Evolutionary conservation across 108 stramenopile genomes (phyloP), one percentile per base, ranked within the genome.

Genomic region (Cafeteria roenbergensis): DNA sequence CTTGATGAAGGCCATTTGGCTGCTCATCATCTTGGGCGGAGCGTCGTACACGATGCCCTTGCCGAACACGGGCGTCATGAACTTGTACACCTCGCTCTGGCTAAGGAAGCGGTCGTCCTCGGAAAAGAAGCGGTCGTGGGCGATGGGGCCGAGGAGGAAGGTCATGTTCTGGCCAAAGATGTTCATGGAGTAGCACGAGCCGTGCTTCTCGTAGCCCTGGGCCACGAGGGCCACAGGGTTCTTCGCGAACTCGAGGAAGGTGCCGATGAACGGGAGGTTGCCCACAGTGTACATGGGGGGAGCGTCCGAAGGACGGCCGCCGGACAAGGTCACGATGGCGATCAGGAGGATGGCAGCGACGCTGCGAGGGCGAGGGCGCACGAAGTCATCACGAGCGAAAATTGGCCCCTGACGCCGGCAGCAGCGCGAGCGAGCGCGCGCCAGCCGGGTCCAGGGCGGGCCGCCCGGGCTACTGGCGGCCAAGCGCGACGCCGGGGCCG

Each of bases 31-130:
- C 77, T 85, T 88, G 33, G 86, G 88, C 68, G 89, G 75, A 3
- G 93, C 90, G 73, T 94, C 91, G 82, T 99, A 96, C 60, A 99
- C 94, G 26, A 92, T 82, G 57, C 80, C 87, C 2, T 81, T 74
- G 31, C 97, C 97, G 75, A 99, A 99, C 66, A 99, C 92, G 32
- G 94, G 89, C 68, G 82, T 88, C 90, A 95, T 99, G 79, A 96
- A 99, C 33, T 84, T 84, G 76, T 99, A 99, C 35, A 87, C 88
- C 71, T 91, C 93, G 60, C 89, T 78, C 77, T 96, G 97, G 60
- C 82, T 83, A 73, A 99, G 71, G 22, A 80, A 80, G 57, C 95
- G 92, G 68, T 99, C 95, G 51, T 64, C 68, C 26, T 85, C 83
- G 70, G 88, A 89, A 82, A 88, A 99, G 83, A 99, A 99, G 28